phyloP scores from a whole-genome alignment of 139 green algal species.

The Chlorella vulgaris region DNA sequence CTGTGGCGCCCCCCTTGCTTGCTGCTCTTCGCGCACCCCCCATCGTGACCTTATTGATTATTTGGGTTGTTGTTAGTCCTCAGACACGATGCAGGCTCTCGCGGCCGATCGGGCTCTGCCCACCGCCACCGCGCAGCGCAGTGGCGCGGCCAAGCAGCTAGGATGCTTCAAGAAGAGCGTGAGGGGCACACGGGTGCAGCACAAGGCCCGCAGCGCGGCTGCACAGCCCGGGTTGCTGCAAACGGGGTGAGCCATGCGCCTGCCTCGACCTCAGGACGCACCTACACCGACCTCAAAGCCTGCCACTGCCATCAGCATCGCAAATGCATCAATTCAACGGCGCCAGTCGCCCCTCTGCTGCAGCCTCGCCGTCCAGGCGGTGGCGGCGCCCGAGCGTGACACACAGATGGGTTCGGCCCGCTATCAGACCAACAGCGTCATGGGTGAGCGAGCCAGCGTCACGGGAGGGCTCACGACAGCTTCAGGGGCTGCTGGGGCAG shows the following conservation, averaged over 20 bases:
- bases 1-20: too few species aligned
- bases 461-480: too few species aligned
- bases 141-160: not conserved
- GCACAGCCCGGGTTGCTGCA: slow-evolving; percentile 14
- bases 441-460: slow-evolving; percentile 16
- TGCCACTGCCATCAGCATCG: not conserved
- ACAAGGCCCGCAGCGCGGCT: slow-evolving; percentile 1
- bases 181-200: not conserved
- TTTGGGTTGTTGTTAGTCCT: too few species aligned
- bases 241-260: slow-evolving; percentile 3
- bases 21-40: too few species aligned
- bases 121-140: not conserved
- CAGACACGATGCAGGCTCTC: too few species aligned
- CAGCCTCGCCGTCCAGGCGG: slow-evolving; percentile 21
- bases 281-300: not conserved
- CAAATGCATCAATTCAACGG: too few species aligned
- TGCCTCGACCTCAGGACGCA: slow-evolving; percentile 13
- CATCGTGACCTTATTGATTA: too few species aligned
- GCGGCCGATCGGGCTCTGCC: not conserved
- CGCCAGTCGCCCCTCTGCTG: too few species aligned
- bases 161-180: slow-evolving; percentile 17
- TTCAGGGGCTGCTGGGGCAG: not conserved
- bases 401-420: not conserved
- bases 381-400: not conserved
- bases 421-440: slow-evolving; percentile 39